phyloP scores from a whole-genome alignment of 345 rosid species.

The Eucalyptus marginata region DNA sequence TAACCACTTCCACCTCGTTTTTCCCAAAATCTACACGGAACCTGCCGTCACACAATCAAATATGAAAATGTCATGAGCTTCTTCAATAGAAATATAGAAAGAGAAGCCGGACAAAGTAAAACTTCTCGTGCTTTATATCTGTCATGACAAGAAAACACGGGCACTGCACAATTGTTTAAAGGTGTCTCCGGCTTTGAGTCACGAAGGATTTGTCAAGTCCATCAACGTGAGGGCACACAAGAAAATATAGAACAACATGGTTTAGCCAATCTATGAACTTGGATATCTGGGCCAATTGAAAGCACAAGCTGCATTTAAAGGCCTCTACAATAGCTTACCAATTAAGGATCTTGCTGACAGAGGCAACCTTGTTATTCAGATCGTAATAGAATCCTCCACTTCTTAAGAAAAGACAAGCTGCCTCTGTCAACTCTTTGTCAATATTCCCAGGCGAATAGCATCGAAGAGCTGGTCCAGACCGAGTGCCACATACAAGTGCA shows the following conservation, averaged over 20 bases:
- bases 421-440: conserved; percentile 69
- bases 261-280: neutral
- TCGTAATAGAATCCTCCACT: conserved; percentile 66
- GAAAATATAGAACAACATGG: neutral
- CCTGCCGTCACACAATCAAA: conserved; percentile 19
- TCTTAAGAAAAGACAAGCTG: conserved; percentile 56
- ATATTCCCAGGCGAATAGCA: conserved; percentile 71
- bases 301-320: neutral
- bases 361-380: conserved; percentile 35
- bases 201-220: neutral
- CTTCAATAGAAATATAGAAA: neutral
- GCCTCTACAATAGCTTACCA: conserved; percentile 31
- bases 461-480: conserved; percentile 74
- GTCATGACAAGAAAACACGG: neutral
- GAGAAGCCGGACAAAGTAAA: neutral
- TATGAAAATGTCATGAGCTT: neutral
- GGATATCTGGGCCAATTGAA: neutral
- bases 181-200: neutral
- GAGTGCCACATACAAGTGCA: conserved; percentile 65
- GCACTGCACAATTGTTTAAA: neutral
- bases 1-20: conserved; percentile 55
- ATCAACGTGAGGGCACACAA: neutral
- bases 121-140: neutral
- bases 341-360: conserved; percentile 48
- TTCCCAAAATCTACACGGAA: conserved; percentile 67